Percentiles rank a stretch among this genome's conserved stretches.
These are phyloP conservation scores for Dioszegia crocea DNA, from an alignment of 768 basidiomycete genomes.

Conservation along the genomic window DNA sequence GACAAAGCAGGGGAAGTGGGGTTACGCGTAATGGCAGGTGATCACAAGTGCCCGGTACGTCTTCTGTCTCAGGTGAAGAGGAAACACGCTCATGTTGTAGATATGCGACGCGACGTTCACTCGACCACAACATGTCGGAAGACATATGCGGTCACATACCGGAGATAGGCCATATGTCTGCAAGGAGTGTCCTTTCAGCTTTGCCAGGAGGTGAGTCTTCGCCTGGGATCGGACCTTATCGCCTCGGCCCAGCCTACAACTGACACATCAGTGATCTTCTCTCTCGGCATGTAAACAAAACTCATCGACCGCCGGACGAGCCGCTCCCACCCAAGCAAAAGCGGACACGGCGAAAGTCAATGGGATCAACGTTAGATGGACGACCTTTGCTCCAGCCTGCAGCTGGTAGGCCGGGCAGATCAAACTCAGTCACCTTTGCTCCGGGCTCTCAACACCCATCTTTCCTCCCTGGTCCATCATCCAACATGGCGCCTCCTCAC, in stretches of 20 bases:
- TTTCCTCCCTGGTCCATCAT: neutral
- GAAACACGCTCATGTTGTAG: conserved; percentile 8
- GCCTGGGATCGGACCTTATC: neutral
- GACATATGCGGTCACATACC: conserved; percentile 47
- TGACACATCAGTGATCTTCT: conserved; percentile 37
- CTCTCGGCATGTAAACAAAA: conserved; percentile 48
- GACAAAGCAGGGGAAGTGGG: neutral
- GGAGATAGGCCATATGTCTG: conserved; percentile 48
- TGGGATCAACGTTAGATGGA: conserved; percentile 2
- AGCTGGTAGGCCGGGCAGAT: too few relatives aligned
- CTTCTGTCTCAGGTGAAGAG: neutral
- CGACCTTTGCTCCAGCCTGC: neutral
- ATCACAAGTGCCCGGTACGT: conserved; percentile 37
- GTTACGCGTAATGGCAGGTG: conserved; percentile 21
- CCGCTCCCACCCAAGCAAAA: conserved; percentile 21
- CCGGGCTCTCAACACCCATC: neutral
- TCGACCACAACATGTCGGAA: conserved; percentile 48
- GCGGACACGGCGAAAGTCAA: conserved; percentile 34
- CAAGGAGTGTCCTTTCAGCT: conserved; percentile 42
- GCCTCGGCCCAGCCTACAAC: neutral
- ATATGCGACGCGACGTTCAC: conserved; percentile 48
- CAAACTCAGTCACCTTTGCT: neutral
- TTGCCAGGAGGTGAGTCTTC: conserved; percentile 40
- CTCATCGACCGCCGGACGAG: conserved; percentile 39
- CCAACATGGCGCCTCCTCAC: too few relatives aligned